A percentile compares a stretch with the other conserved stretches of the same genome.
Evolutionary conservation across 163 green algal species (phyloP).

Genomic region (Scenedesmus sp.): DNA sequence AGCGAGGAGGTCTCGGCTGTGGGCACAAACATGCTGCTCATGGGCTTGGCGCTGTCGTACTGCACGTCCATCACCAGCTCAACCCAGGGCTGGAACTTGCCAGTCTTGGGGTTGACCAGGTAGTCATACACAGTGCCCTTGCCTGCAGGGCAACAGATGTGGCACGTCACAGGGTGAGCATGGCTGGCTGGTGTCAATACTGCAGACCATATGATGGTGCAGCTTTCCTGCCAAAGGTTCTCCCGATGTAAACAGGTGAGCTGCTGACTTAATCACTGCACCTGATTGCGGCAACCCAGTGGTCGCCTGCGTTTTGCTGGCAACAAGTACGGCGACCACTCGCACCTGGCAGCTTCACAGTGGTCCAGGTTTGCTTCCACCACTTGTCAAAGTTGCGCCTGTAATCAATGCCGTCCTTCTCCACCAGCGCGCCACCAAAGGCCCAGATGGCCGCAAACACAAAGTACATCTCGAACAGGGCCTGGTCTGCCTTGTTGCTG

Average conservation of each 20-base stretch:
- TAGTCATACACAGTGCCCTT: slow-evolving; percentile 89
- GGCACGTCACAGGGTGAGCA: background rate
- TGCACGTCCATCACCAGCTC: slow-evolving; percentile 80
- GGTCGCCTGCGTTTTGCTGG: background rate
- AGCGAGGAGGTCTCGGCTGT: slow-evolving; percentile 87
- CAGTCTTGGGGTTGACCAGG: slow-evolving; percentile 89
- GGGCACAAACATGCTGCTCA: slow-evolving; percentile 89
- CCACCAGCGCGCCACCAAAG: slow-evolving; percentile 85
- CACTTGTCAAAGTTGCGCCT: slow-evolving; percentile 91
- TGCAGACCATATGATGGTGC: background rate
- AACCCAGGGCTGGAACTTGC: slow-evolving; percentile 83
- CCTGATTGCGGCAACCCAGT: background rate
- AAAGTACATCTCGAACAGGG: slow-evolving; percentile 84
- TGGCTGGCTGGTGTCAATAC: background rate
- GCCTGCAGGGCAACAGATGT: background rate
- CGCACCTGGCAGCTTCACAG: slow-evolving; percentile 82
- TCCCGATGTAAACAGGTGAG: background rate
- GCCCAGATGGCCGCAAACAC: slow-evolving; percentile 89
- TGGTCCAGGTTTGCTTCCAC: slow-evolving; percentile 86
- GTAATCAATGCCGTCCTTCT: slow-evolving; percentile 92
- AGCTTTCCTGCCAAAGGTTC: background rate
- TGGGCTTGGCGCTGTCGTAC: slow-evolving; percentile 73
- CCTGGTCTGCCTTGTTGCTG: slow-evolving; percentile 81
- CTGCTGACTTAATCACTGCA: background rate
- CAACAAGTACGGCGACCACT: background rate